Percentiles rank a stretch among this genome's conserved stretches.
phyloP scores from a whole-genome alignment of 2,329 filamentous ascomycete species.

The Diaporthe sp. region DNA sequence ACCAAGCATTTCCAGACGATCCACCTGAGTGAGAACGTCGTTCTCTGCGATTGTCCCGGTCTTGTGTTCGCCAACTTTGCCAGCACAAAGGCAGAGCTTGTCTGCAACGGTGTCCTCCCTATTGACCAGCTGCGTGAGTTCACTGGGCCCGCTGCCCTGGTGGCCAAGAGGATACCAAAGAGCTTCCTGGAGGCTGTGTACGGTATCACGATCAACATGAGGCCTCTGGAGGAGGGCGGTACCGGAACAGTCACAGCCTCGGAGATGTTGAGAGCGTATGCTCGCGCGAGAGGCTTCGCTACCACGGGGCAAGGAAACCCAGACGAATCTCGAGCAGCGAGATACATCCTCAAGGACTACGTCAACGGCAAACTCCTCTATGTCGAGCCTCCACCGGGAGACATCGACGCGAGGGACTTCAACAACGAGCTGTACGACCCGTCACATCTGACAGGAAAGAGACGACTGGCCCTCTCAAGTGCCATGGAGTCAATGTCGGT shows the following conservation, averaged over 20 bases:
- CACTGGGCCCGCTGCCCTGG: conserved; percentile 85
- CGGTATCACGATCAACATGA: conserved; percentile 87
- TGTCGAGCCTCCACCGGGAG: conserved; percentile 85
- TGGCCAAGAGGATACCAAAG: conserved; percentile 88
- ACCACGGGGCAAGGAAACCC: conserved; percentile 91
- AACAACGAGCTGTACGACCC: conserved; percentile 91
- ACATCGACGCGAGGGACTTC: conserved; percentile 81
- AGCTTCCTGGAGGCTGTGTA: conserved; percentile 93
- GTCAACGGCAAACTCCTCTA: conserved; percentile 96
- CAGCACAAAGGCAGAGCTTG: conserved; percentile 94
- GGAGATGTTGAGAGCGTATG: conserved; percentile 89
- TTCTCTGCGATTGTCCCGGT: conserved; percentile 98
- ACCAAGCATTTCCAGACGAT: conserved; percentile 99
- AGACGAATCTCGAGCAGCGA: conserved; percentile 91
- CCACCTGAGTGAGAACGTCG: conserved; percentile 88
- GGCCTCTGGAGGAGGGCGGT: conserved; percentile 91
- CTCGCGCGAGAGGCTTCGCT: conserved; percentile 88
- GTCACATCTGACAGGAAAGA: conserved; percentile 84
- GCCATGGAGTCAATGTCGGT: conserved; percentile 63
- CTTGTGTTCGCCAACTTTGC: conserved; percentile 99
- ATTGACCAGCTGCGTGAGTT: conserved; percentile 97
- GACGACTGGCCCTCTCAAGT: conserved; percentile 74
- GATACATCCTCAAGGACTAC: conserved; percentile 95
- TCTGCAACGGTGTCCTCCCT: conserved; percentile 93
- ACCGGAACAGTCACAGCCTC: conserved; percentile 87